Conservation (phyloP, 768 basidiomycete species). For the Lactarius deliciosus region DNA sequence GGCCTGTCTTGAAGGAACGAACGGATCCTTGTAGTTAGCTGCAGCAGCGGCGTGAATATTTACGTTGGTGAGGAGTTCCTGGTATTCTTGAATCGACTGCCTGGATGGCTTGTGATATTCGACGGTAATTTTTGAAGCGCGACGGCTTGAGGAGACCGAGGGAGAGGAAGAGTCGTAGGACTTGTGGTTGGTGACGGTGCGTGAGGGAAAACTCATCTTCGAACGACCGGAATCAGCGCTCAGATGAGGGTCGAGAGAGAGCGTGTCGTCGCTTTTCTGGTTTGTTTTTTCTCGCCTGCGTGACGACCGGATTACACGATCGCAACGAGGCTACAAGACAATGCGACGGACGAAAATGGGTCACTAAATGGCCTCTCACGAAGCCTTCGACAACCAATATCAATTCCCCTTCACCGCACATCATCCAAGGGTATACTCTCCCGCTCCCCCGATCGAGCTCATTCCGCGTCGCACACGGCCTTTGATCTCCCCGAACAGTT, state of each 20-base stretch:
- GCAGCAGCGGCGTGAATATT: constrained; percentile 56
- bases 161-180: constrained; percentile 26
- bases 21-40: constrained; percentile 41
- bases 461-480: not conserved
- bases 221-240: constrained; percentile 5
- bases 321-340: constrained; percentile 24
- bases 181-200: constrained; percentile 28
- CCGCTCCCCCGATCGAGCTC: not conserved
- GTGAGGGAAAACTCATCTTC: constrained; percentile 29
- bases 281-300: not conserved
- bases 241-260: not conserved
- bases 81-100: constrained; percentile 75
- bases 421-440: not conserved
- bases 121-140: constrained; percentile 44
- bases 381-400: constrained; percentile 5
- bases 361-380: not conserved
- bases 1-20: constrained; percentile 47
- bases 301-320: constrained; percentile 19
- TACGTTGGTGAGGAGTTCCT: constrained; percentile 65
- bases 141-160: constrained; percentile 24
- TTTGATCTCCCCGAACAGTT: too few relatives aligned
- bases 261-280: not conserved
- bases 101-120: constrained; percentile 75
- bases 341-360: constrained; percentile 13
- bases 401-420: constrained; percentile 8